phyloP scores from a whole-genome alignment of 257 asterid species.

The Fraxinus anomala region DNA sequence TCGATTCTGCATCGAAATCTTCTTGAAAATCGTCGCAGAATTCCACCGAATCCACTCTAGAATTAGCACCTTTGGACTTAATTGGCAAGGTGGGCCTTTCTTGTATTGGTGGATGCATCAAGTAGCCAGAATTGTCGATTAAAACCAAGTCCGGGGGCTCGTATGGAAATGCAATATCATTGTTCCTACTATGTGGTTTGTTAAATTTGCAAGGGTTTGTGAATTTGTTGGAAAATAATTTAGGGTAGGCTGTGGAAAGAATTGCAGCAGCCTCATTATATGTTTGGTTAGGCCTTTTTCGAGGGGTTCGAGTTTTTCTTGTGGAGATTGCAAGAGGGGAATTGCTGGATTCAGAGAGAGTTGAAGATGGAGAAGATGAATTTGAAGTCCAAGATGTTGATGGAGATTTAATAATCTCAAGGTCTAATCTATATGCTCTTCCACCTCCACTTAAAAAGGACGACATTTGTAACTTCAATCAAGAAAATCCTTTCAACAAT shows the following conservation, averaged over 20 bases:
- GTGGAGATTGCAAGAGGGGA: slow-evolving; percentile 70
- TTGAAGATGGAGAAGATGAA: slow-evolving; percentile 83
- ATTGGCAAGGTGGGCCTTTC: slow-evolving; percentile 32
- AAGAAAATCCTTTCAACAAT: neutral
- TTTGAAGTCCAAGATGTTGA: slow-evolving; percentile 68
- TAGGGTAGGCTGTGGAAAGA: slow-evolving; percentile 83
- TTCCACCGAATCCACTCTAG: slow-evolving; percentile 32
- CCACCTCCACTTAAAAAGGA: slow-evolving; percentile 78
- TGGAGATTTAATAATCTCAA: slow-evolving; percentile 75
- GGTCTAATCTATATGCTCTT: slow-evolving; percentile 62
- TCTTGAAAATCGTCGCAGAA: slow-evolving; percentile 27
- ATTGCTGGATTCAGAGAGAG: slow-evolving; percentile 78
- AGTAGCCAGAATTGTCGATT: slow-evolving; percentile 38
- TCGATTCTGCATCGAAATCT: slow-evolving; percentile 81
- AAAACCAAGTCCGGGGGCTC: slow-evolving; percentile 58
- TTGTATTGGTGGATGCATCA: slow-evolving; percentile 34
- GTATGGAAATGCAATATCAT: slow-evolving; percentile 31
- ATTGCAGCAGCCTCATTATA: slow-evolving; percentile 91
- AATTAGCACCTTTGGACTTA: slow-evolving; percentile 34
- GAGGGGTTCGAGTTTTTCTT: slow-evolving; percentile 78
- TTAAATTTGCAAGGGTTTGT: slow-evolving; percentile 48
- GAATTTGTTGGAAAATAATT: slow-evolving; percentile 59
- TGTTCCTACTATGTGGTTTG: slow-evolving; percentile 27
- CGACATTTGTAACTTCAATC: slow-evolving; percentile 44
- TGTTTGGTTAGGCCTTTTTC: slow-evolving; percentile 84